These are phyloP conservation scores for Colletotrichum melonis DNA, from an alignment of 2,329 filamentous ascomycete genomes.

Conservation along the genomic window DNA sequence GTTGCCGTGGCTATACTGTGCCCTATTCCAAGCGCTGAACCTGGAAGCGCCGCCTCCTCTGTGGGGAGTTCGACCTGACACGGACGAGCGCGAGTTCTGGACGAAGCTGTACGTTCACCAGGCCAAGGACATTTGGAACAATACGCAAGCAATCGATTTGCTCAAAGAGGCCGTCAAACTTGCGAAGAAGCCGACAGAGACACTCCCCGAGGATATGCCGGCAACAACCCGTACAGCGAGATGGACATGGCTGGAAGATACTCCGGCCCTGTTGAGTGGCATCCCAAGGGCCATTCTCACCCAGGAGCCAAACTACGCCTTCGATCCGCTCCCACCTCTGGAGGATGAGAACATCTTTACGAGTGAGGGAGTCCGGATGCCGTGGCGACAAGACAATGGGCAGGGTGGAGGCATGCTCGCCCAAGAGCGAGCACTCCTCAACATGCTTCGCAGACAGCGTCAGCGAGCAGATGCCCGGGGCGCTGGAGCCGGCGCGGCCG, in stretches of 20 bases:
- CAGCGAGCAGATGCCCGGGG: slow-evolving; percentile 8
- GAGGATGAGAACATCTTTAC: slow-evolving; percentile 65
- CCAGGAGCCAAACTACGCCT: slow-evolving; percentile 76
- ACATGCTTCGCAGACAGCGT: slow-evolving; percentile 22
- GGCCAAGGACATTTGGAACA: slow-evolving; percentile 89
- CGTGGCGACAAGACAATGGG: slow-evolving; percentile 50
- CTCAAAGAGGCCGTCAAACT: slow-evolving; percentile 76
- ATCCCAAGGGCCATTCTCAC: slow-evolving; percentile 75
- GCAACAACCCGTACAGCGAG: slow-evolving; percentile 69
- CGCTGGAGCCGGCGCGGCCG: slow-evolving; percentile 6
- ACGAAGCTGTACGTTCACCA: slow-evolving; percentile 81
- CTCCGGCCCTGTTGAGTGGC: slow-evolving; percentile 75
- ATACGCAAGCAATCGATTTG: slow-evolving; percentile 74
- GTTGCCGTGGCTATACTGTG: slow-evolving; percentile 87
- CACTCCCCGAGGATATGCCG: slow-evolving; percentile 53
- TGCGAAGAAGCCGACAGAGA: slow-evolving; percentile 53
- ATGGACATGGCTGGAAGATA: slow-evolving; percentile 83
- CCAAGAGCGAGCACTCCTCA: slow-evolving; percentile 17
- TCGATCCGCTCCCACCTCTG: slow-evolving; percentile 83
- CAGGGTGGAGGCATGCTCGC: slow-evolving; percentile 1
- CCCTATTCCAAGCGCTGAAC: slow-evolving; percentile 83
- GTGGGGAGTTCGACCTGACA: slow-evolving; percentile 80
- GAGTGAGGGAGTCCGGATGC: slow-evolving; percentile 52
- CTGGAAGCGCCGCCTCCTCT: slow-evolving; percentile 82
- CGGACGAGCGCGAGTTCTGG: slow-evolving; percentile 73